These are phyloP conservation scores for Leishmania gerbilli DNA, from an alignment of 208 protist genomes.

Conservation along the genomic window DNA sequence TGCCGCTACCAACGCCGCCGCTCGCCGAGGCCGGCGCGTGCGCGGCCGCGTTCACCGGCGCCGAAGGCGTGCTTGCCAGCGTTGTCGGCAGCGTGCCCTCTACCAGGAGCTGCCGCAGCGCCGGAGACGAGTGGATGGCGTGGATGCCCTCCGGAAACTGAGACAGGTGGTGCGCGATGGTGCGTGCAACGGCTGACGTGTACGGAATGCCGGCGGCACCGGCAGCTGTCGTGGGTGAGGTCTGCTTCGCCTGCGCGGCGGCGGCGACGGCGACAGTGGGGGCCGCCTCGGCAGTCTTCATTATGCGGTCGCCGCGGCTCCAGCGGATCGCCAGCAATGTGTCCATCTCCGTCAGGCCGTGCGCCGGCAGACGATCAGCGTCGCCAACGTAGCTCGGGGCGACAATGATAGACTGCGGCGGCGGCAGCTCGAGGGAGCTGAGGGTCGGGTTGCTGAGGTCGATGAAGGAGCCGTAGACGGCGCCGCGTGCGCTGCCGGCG, in stretches of 20 bases:
- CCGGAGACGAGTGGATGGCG: conserved; percentile 51
- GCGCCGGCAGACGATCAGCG: background rate
- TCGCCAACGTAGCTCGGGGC: conserved; percentile 19
- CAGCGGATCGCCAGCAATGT: conserved; percentile 57
- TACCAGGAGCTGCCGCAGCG: conserved; percentile 51
- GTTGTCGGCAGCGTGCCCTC: conserved; percentile 35
- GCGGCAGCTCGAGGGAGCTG: conserved; percentile 68
- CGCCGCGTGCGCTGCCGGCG: conserved; percentile 31
- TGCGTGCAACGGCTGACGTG: conserved; percentile 26
- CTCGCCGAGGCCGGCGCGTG: conserved; percentile 2
- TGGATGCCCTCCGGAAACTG: conserved; percentile 77
- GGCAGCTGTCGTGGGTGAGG: background rate
- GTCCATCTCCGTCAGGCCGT: conserved; percentile 32
- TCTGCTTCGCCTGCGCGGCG: conserved; percentile 8
- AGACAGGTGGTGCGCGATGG: conserved; percentile 44
- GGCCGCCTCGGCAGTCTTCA: conserved; percentile 15
- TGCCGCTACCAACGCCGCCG: background rate
- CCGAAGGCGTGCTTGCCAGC: conserved; percentile 12
- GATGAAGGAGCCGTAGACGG: conserved; percentile 73
- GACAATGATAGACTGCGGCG: conserved; percentile 57
- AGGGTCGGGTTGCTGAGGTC: conserved; percentile 63
- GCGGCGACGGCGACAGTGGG: background rate
- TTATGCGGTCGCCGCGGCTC: conserved; percentile 39
- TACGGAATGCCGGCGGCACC: background rate
- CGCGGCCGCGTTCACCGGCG: conserved; percentile 2